Conservation (phyloP, 2,329 filamentous ascomycete species). For the Fusarium pseudonygamai region DNA sequence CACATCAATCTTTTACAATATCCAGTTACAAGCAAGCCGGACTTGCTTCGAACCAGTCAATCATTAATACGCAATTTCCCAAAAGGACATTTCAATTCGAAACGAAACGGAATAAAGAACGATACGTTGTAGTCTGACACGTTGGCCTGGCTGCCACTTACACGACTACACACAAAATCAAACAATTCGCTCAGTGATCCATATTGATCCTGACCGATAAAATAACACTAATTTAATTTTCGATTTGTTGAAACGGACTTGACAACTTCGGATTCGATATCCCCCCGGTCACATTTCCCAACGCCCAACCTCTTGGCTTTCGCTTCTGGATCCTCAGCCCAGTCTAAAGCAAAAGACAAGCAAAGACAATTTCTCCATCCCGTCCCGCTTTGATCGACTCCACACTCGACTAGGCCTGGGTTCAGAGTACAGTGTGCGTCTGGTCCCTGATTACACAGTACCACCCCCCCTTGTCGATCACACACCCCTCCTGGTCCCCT, state of each 20-base stretch:
- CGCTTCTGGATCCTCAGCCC: constrained; percentile 36
- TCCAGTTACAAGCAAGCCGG: constrained; percentile 65
- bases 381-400: constrained; percentile 45
- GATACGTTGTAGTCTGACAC: constrained; percentile 44
- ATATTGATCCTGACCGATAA: constrained; percentile 39
- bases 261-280: constrained; percentile 33
- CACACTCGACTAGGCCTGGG: constrained; percentile 25
- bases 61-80: constrained; percentile 52
- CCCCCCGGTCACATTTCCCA: constrained; percentile 34
- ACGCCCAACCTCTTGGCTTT: constrained; percentile 39
- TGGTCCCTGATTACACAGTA: constrained; percentile 32
- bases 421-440: constrained; percentile 15
- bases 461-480: constrained; percentile 34
- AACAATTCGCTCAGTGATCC: constrained; percentile 38
- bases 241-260: constrained; percentile 38
- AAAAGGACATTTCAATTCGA: constrained; percentile 21
- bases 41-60: constrained; percentile 66
- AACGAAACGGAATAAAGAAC: constrained; percentile 32
- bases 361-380: constrained; percentile 40
- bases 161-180: constrained; percentile 32
- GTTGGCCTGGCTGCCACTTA: constrained; percentile 40
- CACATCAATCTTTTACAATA: constrained; percentile 36
- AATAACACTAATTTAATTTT: constrained; percentile 47
- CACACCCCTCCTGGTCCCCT: constrained; percentile 41
- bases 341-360: constrained; percentile 13